phyloP scores from a whole-genome alignment of 139 green algal species.

The Micromonas commoda region DNA sequence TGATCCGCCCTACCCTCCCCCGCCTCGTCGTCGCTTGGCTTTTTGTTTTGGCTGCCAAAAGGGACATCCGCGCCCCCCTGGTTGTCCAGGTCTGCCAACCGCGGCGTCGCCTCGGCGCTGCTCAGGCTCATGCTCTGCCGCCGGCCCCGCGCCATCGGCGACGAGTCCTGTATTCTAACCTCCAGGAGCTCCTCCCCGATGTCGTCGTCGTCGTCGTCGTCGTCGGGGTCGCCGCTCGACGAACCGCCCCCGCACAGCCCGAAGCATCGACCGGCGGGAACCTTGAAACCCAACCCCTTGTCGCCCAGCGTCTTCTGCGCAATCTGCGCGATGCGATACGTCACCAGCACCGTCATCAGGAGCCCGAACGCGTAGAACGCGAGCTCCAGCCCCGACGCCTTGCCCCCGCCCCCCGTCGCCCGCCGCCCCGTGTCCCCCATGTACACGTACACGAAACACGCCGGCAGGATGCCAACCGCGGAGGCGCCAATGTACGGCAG shows the following conservation, averaged over 20 bases:
- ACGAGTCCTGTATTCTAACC: no score
- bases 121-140: no score
- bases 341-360: slow-evolving; percentile 12
- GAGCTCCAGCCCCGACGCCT: slow-evolving; percentile 1
- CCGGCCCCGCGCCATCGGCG: no score
- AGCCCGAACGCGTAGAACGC: slow-evolving; percentile 11
- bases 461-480: not conserved
- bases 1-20: no score
- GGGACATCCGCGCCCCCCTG: no score
- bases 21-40: no score
- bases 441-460: slow-evolving; percentile 30
- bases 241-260: not conserved
- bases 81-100: no score
- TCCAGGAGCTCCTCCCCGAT: not conserved
- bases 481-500: slow-evolving; percentile 1
- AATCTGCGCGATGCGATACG: not conserved
- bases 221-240: not conserved
- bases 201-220: not conserved
- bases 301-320: not conserved
- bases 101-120: no score
- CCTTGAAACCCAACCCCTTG: no score
- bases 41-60: no score
- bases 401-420: not conserved
- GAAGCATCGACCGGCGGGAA: not conserved
- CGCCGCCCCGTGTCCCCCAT: slow-evolving; percentile 1